Conservation (phyloP, 257 asterid genomes). For the Solanum bulbocastanum region DNA sequence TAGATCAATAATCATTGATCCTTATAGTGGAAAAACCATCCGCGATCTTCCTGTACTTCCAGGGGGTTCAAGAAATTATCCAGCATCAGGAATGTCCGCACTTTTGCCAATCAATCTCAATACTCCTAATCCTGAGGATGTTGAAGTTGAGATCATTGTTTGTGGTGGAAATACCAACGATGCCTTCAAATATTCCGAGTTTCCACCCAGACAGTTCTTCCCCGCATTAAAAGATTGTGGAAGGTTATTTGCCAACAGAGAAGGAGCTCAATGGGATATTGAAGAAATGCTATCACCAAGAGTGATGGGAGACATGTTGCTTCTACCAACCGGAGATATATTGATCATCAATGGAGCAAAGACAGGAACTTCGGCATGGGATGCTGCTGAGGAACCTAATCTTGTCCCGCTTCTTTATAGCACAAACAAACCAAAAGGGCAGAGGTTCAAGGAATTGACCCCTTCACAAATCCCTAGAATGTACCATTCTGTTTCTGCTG, state of each 20-base stretch:
- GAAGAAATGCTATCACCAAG: constrained; percentile 75
- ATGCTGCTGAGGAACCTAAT: constrained; percentile 53
- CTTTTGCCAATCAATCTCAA: constrained; percentile 60
- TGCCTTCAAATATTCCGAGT: constrained; percentile 32
- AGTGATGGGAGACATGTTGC: constrained; percentile 69
- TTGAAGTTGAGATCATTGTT: constrained; percentile 37
- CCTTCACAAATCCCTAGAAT: constrained; percentile 54
- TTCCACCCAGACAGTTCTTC: constrained; percentile 28
- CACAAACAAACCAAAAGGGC: constrained; percentile 29
- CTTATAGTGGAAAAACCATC: constrained; percentile 40
- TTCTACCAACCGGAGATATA: constrained; percentile 68
- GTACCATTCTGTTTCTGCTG: constrained; percentile 63
- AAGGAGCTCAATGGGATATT: constrained; percentile 40
- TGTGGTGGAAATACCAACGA: constrained; percentile 72
- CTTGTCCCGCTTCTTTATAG: constrained; percentile 49
- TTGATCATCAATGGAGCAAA: constrained; percentile 56
- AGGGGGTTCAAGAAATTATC: constrained; percentile 74
- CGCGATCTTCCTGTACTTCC: constrained; percentile 45
- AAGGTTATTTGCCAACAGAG: constrained; percentile 22
- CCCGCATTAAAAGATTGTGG: constrained; percentile 64
- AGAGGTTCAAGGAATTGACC: constrained; percentile 35
- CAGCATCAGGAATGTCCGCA: constrained; percentile 68
- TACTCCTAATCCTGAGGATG: neutral
- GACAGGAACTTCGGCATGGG: constrained; percentile 77
- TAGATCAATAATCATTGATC: constrained; percentile 55